A percentile compares a stretch with the other conserved stretches of the same genome.
phyloP scores from a whole-genome alignment of 257 asterid species.

The Nicotiana tabacum region DNA sequence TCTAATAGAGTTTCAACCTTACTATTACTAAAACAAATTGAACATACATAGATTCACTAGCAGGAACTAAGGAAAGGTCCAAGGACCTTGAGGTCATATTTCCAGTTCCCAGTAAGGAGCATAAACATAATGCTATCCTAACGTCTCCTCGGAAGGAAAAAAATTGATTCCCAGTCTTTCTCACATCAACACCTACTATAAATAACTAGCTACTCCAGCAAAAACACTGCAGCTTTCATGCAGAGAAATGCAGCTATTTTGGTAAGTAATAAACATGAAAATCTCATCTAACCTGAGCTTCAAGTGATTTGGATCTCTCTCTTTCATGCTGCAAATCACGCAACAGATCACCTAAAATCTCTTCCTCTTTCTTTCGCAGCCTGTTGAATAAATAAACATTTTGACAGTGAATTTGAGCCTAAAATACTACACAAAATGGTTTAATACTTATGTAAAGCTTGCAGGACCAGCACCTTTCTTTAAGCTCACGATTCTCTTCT shows the following conservation, averaged over 20 bases:
- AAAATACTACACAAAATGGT: neutral
- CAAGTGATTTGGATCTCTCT: constrained; percentile 61
- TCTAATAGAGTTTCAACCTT: neutral
- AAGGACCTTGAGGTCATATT: neutral
- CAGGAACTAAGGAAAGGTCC: neutral
- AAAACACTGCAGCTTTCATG: neutral
- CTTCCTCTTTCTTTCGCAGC: constrained; percentile 61
- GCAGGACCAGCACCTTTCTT: constrained; percentile 45
- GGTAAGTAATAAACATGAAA: neutral
- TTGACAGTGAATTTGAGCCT: neutral
- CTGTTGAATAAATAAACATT: constrained; percentile 31
- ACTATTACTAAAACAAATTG: neutral
- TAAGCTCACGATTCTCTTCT: constrained; percentile 64
- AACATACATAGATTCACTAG: neutral
- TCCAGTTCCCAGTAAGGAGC: neutral
- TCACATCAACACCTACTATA: neutral
- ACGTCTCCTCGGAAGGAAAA: neutral
- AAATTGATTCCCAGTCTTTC: neutral
- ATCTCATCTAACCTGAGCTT: constrained; percentile 51
- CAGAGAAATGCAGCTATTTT: neutral
- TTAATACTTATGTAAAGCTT: constrained; percentile 9
- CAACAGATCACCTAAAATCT: constrained; percentile 68
- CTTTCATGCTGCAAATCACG: constrained; percentile 60
- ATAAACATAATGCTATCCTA: neutral
- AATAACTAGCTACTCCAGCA: neutral